Evolutionary conservation across 2,329 filamentous ascomycete species (phyloP), one percentile per base, ranked within the genome.

Genomic region (Epichloe sp.): DNA sequence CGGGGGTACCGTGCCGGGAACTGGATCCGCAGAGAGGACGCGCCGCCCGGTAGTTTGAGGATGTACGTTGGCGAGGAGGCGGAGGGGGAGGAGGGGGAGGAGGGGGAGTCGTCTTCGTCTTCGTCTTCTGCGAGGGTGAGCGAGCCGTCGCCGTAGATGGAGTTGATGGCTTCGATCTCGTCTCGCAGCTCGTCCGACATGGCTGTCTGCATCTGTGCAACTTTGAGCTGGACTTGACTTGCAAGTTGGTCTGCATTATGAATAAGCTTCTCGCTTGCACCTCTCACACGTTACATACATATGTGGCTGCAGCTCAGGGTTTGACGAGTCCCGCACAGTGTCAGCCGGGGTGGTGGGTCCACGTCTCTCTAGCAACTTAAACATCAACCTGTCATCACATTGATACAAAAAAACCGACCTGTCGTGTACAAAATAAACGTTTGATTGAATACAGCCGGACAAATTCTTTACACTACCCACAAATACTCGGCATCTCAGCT

Each of bases 91-190:
- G 17, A 19, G 17, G 17, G 1, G 17, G 17, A 19, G 17, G 17
- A 19, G 17, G 17, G 17, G 17, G 17, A 2, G 17, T 62, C 58
- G 40, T 67, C 61, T 19, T 68, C 64, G 53, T 26, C 23, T 26
- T 67, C 60, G 21, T 68, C 64, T 53, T 26, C 23, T 26, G 69
- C 61, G 43, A 72, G 62, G 48, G 65, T 52, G 52, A 90, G 72
- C 11, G 83, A 85, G n/a, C 71, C 73, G 46, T 81, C 75, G 56
- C 82, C 83, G 68, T 90, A 93, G 57, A 93, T 93, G 50, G 87
- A 86, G 67, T 91, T 93, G 61, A 93, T 84, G 55, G 85, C 87
- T 62, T 84, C 84, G 34, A 90, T 71, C 64, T 93, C 87, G 67
- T 93, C 86, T 47, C 68, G 65, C 26, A 91, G 75, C 56, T 79